Evolutionary conservation across 305 asterid species (phyloP).

Genomic region (Fraxinus greggii): DNA sequence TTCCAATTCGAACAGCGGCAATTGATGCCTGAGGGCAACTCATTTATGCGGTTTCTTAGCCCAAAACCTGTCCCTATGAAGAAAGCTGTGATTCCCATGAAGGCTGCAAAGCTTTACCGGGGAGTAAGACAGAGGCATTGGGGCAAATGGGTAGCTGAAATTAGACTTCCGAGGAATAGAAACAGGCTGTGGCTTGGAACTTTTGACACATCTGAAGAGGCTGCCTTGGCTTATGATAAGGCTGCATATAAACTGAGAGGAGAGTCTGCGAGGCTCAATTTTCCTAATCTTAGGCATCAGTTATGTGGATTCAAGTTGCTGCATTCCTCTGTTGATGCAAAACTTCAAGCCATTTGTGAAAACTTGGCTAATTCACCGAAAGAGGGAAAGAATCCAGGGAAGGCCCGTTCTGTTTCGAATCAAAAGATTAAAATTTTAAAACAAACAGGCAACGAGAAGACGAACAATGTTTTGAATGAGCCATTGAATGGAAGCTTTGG

Average conservation of each 20-base stretch:
- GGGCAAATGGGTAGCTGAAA: constrained; percentile 95
- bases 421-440: not conserved
- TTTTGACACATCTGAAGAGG: constrained; percentile 72
- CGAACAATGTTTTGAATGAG: constrained; percentile 19
- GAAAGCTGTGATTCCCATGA: constrained; percentile 38
- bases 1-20: constrained; percentile 50
- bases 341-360: constrained; percentile 65
- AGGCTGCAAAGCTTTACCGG: constrained; percentile 67
- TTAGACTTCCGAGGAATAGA: constrained; percentile 75
- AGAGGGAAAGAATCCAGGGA: constrained; percentile 35
- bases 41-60: constrained; percentile 39
- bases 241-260: constrained; percentile 85
- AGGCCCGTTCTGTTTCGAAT: constrained; percentile 3
- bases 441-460: constrained; percentile 13
- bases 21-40: constrained; percentile 22
- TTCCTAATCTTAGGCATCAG: constrained; percentile 60
- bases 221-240: constrained; percentile 77
- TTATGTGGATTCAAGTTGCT: constrained; percentile 50
- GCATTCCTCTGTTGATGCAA: constrained; percentile 66
- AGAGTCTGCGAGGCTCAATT: constrained; percentile 70
- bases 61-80: constrained; percentile 62
- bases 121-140: constrained; percentile 85
- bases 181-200: constrained; percentile 88
- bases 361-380: constrained; percentile 46
- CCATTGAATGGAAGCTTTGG: constrained; percentile 20